These are phyloP conservation scores for Neofusicoccum umdonicola DNA, from an alignment of 2,329 filamentous ascomycete genomes.

Conservation along the genomic window DNA sequence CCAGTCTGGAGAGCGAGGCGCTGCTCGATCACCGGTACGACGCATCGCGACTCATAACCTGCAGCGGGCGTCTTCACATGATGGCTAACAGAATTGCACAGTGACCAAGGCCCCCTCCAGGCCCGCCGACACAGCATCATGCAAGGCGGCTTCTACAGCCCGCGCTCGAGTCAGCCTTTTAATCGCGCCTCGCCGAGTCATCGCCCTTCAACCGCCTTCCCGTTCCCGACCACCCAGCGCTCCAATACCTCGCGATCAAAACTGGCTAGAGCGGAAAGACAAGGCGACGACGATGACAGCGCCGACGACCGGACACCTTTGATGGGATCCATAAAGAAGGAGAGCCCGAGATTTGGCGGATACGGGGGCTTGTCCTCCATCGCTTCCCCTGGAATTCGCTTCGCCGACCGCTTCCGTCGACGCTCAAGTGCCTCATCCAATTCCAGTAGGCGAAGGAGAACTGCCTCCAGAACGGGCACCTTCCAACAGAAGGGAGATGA, in stretches of 20 bases:
- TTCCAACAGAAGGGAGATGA: constrained; percentile 35
- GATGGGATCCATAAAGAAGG: constrained; percentile 41
- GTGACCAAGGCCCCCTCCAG: constrained; percentile 41
- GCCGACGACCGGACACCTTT: constrained; percentile 56
- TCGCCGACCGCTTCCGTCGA: constrained; percentile 29
- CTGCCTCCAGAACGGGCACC: constrained; percentile 25
- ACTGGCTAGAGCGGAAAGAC: constrained; percentile 32
- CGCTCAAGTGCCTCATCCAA: constrained; percentile 32
- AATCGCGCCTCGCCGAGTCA: constrained; percentile 19
- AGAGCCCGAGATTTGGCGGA: constrained; percentile 32
- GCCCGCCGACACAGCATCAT: constrained; percentile 46
- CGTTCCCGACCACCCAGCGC: constrained; percentile 6
- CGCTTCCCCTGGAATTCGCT: constrained; percentile 29
- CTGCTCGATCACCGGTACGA: constrained; percentile 78
- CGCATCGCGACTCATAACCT: background rate
- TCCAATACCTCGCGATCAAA: background rate
- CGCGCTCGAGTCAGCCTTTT: constrained; percentile 27
- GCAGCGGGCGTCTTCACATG: background rate
- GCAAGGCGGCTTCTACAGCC: constrained; percentile 29
- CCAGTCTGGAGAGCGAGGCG: constrained; percentile 84
- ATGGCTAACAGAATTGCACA: constrained; percentile 12
- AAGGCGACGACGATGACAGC: constrained; percentile 48
- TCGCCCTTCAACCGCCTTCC: constrained; percentile 18
- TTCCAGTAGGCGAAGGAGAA: constrained; percentile 28
- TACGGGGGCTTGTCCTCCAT: constrained; percentile 29